phyloP scores from a whole-genome alignment of 805 yeast species.

The Spathaspora sp. region DNA sequence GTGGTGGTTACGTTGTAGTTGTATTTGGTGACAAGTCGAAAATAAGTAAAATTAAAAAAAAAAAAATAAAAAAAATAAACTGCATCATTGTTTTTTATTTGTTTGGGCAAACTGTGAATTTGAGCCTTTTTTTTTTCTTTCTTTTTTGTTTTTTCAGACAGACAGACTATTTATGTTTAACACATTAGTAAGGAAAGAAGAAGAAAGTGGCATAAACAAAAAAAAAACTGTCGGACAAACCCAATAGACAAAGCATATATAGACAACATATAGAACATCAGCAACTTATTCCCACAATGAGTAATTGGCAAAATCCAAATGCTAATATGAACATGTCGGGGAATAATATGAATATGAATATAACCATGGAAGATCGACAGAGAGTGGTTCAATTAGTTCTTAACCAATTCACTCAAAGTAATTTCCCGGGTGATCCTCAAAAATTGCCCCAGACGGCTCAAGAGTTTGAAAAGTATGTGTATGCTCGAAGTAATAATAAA shows the following conservation, averaged over 20 bases:
- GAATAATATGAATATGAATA: not conserved
- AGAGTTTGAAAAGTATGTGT: conserved; percentile 68
- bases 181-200: not conserved
- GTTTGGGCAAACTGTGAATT: not conserved
- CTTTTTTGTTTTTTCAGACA: not conserved
- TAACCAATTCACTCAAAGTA: conserved; percentile 27
- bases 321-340: not conserved
- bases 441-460: conserved; percentile 50
- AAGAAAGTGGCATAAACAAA: too few relatives aligned
- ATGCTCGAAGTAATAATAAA: conserved; percentile 52
- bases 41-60: not conserved
- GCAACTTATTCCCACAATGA: not conserved
- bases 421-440: conserved; percentile 24
- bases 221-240: not conserved
- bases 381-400: conserved; percentile 37
- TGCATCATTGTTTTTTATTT: not conserved
- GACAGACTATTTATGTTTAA: not conserved
- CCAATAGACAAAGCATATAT: not conserved
- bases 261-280: not conserved
- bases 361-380: conserved; percentile 29
- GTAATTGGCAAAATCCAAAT: not conserved
- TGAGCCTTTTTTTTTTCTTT: not conserved
- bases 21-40: not conserved
- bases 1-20: not conserved
- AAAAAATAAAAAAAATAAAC: not conserved